Evolutionary conservation across 208 protist species (phyloP), one percentile per base, ranked within the genome.

Genomic region (Crithidia fasciculata): DNA sequence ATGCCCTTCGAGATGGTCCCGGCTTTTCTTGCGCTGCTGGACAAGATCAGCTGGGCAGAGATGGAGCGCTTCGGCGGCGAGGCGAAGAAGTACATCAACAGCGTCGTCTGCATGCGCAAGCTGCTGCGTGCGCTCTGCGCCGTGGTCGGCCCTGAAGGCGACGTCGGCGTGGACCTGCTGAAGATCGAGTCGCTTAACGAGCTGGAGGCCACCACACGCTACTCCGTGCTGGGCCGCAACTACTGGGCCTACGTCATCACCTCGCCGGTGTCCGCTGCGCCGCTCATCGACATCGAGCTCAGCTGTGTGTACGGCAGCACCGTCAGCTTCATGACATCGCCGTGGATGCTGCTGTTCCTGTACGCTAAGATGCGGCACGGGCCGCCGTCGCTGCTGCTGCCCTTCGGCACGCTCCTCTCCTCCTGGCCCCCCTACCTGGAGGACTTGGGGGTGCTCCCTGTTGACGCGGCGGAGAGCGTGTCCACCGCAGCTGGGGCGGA

Each of bases 141-240:
- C 13, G 67, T 96, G 1, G 53, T 53, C 13, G 82, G 84, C 5
- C 84, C 80, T 8, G 84, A 87, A 13, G 82, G 80, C 16, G 70
- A 60, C 41, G 76, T 73, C 8, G 90, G 91, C 18, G 87, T 98
- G 9, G 92, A 98, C 72, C 81, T 98, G 77, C 59, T 96, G 19
- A 93, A 95, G 72, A 88, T 91, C 44, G 95, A 98, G 69, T 87
- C 88, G n/a, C 82, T 98, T 43, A 96, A 96, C 72, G 88, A 94
- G 71, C 78, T 97, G 54, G 95, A 98, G 72, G 81, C 90, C 41
- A 90, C 82, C 9, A 97, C 93, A 55, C 90, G 90, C 9, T 92
- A 91, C 72, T 89, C 89, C 39, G 77, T 98, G 52, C 83, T 98
- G 4, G 89, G 82, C n/a, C 78, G 89, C 12, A 93, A 96, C 78